Conservation (phyloP, 1,284 basidiomycete species). For the Microbotryum lychnidis-dioicae region DNA sequence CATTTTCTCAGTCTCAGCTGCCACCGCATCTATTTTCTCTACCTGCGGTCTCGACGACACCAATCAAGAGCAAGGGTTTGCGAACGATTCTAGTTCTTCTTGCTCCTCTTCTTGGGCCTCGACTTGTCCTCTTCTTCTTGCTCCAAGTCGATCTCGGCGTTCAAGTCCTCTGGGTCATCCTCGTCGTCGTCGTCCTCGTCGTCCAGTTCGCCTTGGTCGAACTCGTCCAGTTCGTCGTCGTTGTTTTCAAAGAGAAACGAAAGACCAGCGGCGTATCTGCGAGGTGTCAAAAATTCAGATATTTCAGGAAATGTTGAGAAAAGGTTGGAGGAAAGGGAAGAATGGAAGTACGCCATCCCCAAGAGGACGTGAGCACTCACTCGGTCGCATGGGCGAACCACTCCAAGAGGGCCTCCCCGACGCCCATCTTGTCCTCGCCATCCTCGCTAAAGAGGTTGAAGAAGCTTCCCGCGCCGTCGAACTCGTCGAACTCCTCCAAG, state of each 20-base stretch:
- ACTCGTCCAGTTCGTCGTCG: slow-evolving; percentile 6
- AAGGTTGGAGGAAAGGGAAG: too few relatives aligned
- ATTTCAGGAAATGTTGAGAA: too few relatives aligned
- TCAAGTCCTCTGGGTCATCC: slow-evolving; percentile 18
- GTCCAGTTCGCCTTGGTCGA: slow-evolving; percentile 18
- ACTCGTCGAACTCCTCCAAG: slow-evolving; percentile 32
- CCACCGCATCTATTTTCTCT: too few relatives aligned
- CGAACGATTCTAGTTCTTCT: slow-evolving; percentile 6
- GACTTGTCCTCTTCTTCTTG: slow-evolving; percentile 15
- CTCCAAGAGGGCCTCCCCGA: slow-evolving; percentile 21
- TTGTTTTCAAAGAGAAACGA: slow-evolving; percentile 2
- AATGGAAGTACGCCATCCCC: too few relatives aligned
- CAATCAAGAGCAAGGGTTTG: too few relatives aligned
- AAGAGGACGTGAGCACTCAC: slow-evolving; percentile 12
- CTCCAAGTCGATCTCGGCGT: slow-evolving; percentile 27
- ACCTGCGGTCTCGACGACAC: too few relatives aligned
- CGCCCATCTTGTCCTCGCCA: slow-evolving; percentile 22
- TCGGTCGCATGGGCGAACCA: slow-evolving; percentile 29
- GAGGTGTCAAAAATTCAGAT: too few relatives aligned
- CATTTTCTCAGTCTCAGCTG: too few relatives aligned
- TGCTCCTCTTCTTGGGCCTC: slow-evolving; percentile 25
- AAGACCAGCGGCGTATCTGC: slow-evolving; percentile 31
- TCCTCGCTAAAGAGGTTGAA: slow-evolving; percentile 28
- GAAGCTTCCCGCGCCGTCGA: slow-evolving; percentile 28
- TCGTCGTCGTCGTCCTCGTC: slow-evolving; percentile 20